These are phyloP conservation scores for Nowakowskiella sp. DNA, from an alignment of 192 early-diverging fungal genomes.

Conservation along the genomic window DNA sequence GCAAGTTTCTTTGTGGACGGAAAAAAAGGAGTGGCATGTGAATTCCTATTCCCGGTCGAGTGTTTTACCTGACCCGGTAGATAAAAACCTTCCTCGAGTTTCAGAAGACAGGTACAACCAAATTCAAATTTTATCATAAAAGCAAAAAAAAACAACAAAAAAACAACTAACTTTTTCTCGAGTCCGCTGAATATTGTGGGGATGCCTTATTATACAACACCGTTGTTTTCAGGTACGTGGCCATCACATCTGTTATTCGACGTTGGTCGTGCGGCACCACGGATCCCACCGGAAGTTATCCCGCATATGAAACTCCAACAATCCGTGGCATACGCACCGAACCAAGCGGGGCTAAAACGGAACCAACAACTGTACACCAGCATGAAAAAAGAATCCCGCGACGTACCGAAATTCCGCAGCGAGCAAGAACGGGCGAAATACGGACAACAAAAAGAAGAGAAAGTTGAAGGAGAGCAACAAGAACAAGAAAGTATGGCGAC, in stretches of 20 bases:
- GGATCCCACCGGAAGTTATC: conserved; percentile 67
- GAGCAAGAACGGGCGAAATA: conserved; percentile 70
- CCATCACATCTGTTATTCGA: conserved; percentile 53
- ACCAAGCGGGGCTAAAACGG: conserved; percentile 62
- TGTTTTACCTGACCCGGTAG: conserved; percentile 40
- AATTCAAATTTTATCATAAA: background rate
- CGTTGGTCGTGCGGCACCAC: conserved; percentile 62
- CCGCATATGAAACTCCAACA: conserved; percentile 80
- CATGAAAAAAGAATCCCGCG: conserved; percentile 26
- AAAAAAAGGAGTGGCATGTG: conserved; percentile 52
- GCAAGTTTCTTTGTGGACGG: conserved; percentile 70
- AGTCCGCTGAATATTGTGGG: conserved; percentile 67
- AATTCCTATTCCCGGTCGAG: conserved; percentile 56
- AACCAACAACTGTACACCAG: conserved; percentile 57
- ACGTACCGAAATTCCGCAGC: conserved; percentile 68
- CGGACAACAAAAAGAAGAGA: conserved; percentile 2
- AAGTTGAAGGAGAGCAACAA: background rate
- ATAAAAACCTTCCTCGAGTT: conserved; percentile 29
- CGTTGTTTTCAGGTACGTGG: conserved; percentile 69
- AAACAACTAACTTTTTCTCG: conserved; percentile 15
- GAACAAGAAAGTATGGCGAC: background rate
- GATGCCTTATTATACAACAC: conserved; percentile 71
- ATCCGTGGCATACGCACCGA: conserved; percentile 90
- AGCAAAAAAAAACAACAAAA: conserved; percentile 8
- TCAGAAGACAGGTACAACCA: conserved; percentile 44